These are phyloP conservation scores for Lasiosphaeriaceae sp. DNA, from an alignment of 495 filamentous ascomycete genomes.

Conservation along the genomic window DNA sequence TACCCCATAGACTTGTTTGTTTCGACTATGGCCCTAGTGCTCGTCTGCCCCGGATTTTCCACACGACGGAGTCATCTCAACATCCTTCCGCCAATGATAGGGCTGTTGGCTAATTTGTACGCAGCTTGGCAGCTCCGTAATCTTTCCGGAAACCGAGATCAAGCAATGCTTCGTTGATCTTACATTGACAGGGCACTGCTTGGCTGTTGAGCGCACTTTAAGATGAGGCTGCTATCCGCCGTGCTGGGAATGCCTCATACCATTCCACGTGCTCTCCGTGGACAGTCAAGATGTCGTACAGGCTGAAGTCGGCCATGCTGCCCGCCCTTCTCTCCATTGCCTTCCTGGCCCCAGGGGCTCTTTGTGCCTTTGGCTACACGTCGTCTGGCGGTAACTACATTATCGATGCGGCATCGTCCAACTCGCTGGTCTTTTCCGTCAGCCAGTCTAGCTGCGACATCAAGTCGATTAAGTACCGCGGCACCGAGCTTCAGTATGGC, in stretches of 20 bases:
- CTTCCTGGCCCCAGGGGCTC: conserved; percentile 30
- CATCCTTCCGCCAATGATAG: conserved; percentile 25
- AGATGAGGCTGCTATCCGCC: not conserved
- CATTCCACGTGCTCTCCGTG: too few relatives aligned
- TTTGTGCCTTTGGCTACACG: conserved; percentile 40
- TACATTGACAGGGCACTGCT: not conserved
- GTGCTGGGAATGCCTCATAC: too few relatives aligned
- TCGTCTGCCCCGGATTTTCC: conserved; percentile 9
- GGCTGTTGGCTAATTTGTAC: not conserved
- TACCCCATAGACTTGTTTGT: conserved; percentile 3
- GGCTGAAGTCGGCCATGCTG: conserved; percentile 15
- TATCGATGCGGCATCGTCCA: conserved; percentile 52
- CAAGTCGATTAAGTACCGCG: conserved; percentile 56
- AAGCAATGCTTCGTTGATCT: not conserved
- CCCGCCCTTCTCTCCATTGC: conserved; percentile 23
- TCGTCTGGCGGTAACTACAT: conserved; percentile 44
- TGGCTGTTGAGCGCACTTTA: not conserved
- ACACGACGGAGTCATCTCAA: conserved; percentile 1
- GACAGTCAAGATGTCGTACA: conserved; percentile 13
- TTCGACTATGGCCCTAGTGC: not conserved
- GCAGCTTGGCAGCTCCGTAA: conserved; percentile 7
- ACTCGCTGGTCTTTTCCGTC: conserved; percentile 55
- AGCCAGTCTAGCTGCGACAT: conserved; percentile 57
- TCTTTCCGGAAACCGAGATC: conserved; percentile 11
- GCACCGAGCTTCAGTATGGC: conserved; percentile 53